A percentile compares a stretch with the other conserved stretches of the same genome.
Conservation (phyloP, 2,329 filamentous ascomycete species). For the Plectosphaerella sp. region DNA sequence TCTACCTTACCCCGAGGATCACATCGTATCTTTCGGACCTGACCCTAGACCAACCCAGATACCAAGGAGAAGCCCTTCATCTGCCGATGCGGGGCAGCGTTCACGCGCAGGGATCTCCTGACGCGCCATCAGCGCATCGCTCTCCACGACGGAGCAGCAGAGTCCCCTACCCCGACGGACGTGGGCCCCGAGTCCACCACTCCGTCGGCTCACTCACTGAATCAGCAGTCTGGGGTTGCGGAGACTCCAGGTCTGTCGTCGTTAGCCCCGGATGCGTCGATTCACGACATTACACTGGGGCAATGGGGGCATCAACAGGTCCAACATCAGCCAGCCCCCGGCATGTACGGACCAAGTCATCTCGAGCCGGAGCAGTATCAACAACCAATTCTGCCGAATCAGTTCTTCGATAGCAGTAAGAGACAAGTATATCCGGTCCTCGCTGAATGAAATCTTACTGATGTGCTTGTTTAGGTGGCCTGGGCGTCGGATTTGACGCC, state of each 20-base stretch:
- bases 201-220: background rate
- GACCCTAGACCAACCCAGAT: slow-evolving; percentile 20
- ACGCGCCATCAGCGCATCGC: slow-evolving; percentile 36
- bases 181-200: background rate
- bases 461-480: background rate
- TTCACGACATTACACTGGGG: background rate
- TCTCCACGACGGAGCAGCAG: slow-evolving; percentile 23
- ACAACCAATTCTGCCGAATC: slow-evolving; percentile 19
- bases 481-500: slow-evolving; percentile 16
- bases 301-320: background rate
- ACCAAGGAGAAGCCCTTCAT: slow-evolving; percentile 44
- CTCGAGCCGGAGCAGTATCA: slow-evolving; percentile 11
- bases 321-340: background rate
- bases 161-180: background rate
- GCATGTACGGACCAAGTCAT: background rate
- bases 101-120: slow-evolving; percentile 38
- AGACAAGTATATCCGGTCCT: background rate
- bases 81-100: slow-evolving; percentile 38
- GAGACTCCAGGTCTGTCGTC: background rate
- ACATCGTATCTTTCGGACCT: background rate
- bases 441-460: background rate
- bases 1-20: background rate
- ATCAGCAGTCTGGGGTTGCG: background rate
- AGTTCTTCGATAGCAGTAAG: slow-evolving; percentile 16
- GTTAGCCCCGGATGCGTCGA: background rate